phyloP scores from a whole-genome alignment of 495 filamentous ascomycete genomes.

The Amorphotheca resinae region DNA sequence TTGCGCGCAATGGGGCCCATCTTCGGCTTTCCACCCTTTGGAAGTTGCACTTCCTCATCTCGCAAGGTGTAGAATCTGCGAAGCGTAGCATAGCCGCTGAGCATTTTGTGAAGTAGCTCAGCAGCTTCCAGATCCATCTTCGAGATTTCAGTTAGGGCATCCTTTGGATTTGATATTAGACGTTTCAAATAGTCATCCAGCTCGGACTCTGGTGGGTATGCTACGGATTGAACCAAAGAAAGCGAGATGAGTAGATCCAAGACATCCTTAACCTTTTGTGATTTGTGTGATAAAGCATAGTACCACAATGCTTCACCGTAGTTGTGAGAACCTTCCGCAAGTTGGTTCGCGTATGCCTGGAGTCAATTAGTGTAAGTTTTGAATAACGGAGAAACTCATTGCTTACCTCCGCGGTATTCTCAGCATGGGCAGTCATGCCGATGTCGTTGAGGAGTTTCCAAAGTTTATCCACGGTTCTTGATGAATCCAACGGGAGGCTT shows the following conservation, averaged over 20 bases:
- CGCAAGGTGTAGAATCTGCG: constrained; percentile 79
- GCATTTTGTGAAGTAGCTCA: constrained; percentile 60
- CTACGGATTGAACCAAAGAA: constrained; percentile 69
- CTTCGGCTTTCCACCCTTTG: constrained; percentile 24
- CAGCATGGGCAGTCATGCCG: constrained; percentile 56
- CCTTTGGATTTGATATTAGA: constrained; percentile 53
- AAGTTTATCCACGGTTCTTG: constrained; percentile 58
- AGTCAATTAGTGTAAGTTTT: constrained; percentile 3
- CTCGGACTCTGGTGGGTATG: constrained; percentile 53
- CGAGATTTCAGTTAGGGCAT: constrained; percentile 51
- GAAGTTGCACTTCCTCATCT: constrained; percentile 41
- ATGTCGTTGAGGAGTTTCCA: constrained; percentile 56
- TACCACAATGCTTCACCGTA: constrained; percentile 78
- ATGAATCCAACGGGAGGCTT: constrained; percentile 49
- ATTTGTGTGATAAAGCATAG: constrained; percentile 66
- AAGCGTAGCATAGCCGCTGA: constrained; percentile 84
- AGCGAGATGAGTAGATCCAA: constrained; percentile 77
- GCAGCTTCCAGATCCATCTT: constrained; percentile 63
- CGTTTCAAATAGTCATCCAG: constrained; percentile 55
- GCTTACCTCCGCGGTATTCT: constrained; percentile 60
- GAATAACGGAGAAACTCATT: neutral
- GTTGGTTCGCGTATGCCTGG: constrained; percentile 65
- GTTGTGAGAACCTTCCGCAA: constrained; percentile 49
- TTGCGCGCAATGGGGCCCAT: constrained; percentile 39
- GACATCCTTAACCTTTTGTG: constrained; percentile 64